Base-by-base conservation (phyloP, 1,284 basidiomycete species). In the Apiotrichum montevideense region DNA sequence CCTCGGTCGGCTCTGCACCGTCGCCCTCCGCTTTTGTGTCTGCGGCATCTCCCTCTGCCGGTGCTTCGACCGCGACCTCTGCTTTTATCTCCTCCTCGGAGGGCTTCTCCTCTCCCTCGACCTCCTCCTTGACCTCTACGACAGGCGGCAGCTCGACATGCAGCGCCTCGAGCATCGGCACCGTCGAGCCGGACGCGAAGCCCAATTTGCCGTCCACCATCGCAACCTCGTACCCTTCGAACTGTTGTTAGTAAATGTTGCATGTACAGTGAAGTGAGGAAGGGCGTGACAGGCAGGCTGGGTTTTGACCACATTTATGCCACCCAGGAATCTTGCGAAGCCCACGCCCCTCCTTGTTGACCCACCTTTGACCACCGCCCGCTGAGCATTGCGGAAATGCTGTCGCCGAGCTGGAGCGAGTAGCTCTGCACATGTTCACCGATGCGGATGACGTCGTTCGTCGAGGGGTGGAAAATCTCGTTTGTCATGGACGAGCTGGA, bases 201-300 rank as follows among this genome's bases (percentile, higher is more conserved):
- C 87, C 82, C 35, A 98, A 85, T 33, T 87, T 84, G 33, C 93
- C 95, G 35, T 86, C 85, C 42, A 98, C 85, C 73, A 87, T 93
- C 15, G 88, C 90, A 43, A 98, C 88, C 73, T 98, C 92, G 72
- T 94, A 98, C 68, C 96, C 95, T 69, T 98, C 96, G 70, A 97
- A 96, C 88, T 95, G 63, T 5, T 33, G 6, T 35, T 10, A 41
- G 37, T 44, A 15, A 63, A 42, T 6, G n/a, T 10, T 21, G 21
- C 21, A 21, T 21, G 21, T 21, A 21, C 21, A 21, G 21, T 21
- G 21, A 21, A 21, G 21, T 21, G 21, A 21, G 21, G 21, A 21
- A 21, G 21, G 21, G 21, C 21, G 21, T 21, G 21, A 21, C 21
- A 21, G 21, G 21, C 21, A 21, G 21, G 21, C 21, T 21, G 21